A percentile compares a stretch with the other conserved stretches of the same genome.
Evolutionary conservation across 306 rosid species (phyloP).

Genomic region (Coriaria nepalensis): DNA sequence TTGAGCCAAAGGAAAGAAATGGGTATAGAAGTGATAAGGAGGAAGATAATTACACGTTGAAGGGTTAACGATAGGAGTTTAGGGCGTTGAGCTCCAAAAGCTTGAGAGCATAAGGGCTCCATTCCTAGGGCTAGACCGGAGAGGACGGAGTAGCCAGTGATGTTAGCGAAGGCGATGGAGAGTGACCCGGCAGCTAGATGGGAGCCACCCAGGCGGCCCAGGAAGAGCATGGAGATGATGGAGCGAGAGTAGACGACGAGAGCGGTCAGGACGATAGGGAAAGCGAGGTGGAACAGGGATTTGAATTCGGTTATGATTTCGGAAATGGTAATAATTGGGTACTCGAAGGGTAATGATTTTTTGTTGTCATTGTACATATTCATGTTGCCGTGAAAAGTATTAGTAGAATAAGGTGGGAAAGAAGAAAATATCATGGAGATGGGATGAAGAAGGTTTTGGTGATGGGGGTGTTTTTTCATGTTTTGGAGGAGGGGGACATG

Average conservation of each 20-base stretch:
- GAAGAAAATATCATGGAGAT: no score
- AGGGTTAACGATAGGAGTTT: conserved; percentile 65
- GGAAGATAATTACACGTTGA: conserved; percentile 64
- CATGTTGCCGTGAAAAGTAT: no score
- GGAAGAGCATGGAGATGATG: conserved; percentile 66
- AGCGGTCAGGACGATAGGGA: conserved; percentile 53
- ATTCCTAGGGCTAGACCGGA: conserved; percentile 73
- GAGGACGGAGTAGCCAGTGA: conserved; percentile 75
- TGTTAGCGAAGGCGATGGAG: conserved; percentile 91
- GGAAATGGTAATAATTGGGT: background rate
- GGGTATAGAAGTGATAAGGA: conserved; percentile 48
- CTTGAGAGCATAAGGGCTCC: conserved; percentile 93
- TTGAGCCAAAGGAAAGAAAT: conserved; percentile 64
- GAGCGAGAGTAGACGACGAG: conserved; percentile 82
- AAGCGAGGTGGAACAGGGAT: conserved; percentile 42
- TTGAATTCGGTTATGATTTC: conserved; percentile 27
- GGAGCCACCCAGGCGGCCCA: conserved; percentile 54
- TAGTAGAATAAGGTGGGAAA: no score
- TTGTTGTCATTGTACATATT: no score
- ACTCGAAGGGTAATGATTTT: no score
- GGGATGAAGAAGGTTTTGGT: no score
- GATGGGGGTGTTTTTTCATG: no score
- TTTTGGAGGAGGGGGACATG: no score
- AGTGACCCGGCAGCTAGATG: conserved; percentile 66
- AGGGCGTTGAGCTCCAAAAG: conserved; percentile 76